Base-by-base conservation (phyloP, 768 basidiomycete genomes). In the Termitomyces sp. region DNA sequence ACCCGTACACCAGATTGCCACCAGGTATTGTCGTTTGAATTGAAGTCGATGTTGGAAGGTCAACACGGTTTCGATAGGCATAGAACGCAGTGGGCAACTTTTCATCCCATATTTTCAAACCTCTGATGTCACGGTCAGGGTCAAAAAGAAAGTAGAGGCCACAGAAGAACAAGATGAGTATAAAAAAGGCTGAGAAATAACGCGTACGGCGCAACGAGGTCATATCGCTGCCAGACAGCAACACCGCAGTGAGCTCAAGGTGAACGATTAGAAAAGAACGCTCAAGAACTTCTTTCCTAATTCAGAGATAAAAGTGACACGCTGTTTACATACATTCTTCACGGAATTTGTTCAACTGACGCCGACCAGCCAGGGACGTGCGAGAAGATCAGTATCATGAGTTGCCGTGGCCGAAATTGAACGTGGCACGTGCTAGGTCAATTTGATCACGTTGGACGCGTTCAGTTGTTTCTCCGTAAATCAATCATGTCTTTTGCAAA, bases 1-100 rank as follows among this genome's bases (percentile, higher is more conserved):
- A 92, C 14, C 91, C 90, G 51, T 80, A 74, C 10, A 78, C 75
- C 49, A 82, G 79, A 49, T 78, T 70, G 5, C 62, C 61, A 20
- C 61, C 65, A 24, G 74, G 72, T 11, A 74, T 69, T 16, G 60
- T 71, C 10, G 66, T 66, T 51, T 67, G 64, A 33, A 60, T 51
- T 20, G 54, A 33, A n/a, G 58, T 62, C 55, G 49, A 52, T 11
- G 43, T 35, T 35, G 52, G 11, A 36, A 44, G 8, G 18, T 41
- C 30, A 44, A n/a, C 24, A 51, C 35, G 24, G 4, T 43, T 43
- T 14, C 22, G 2, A 2, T 28, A 44, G 18, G 9, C n/a, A 20
- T 8, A 41, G 4, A 22, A 13, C 8, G 5, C 14, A 35, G 30
- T 11, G 32, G 26, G 40, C 3, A 50, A 3, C 43, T 36, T 44